These are phyloP conservation scores for Vicia sativa DNA, from an alignment of 306 rosid species.

Conservation along the genomic window DNA sequence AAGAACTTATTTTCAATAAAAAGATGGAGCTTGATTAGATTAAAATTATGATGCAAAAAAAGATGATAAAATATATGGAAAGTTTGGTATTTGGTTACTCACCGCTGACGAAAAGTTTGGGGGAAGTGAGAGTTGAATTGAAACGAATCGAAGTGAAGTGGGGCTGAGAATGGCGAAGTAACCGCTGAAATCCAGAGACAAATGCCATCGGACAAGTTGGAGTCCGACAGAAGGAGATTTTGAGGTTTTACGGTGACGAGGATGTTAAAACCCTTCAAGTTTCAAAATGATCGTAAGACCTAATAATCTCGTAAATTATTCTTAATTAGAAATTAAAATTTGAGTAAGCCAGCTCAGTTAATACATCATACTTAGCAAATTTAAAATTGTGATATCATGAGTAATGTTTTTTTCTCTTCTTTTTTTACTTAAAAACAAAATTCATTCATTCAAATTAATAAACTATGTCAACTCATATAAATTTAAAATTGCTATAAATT, in stretches of 20 bases:
- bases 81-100: not conserved
- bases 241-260: not conserved
- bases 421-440: too few species aligned
- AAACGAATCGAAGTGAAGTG: constrained; percentile 52
- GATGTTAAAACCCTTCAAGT: not conserved
- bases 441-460: too few species aligned
- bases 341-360: too few species aligned
- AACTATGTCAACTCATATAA: too few species aligned
- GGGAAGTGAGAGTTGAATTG: constrained; percentile 76
- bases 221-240: not conserved
- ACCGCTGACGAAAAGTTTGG: constrained; percentile 84
- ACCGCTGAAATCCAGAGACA: constrained; percentile 48
- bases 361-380: too few species aligned
- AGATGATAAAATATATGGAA: not conserved
- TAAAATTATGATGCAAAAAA: not conserved
- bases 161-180: constrained; percentile 46
- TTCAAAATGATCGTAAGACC: not conserved
- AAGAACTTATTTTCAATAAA: not conserved
- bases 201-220: constrained; percentile 55
- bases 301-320: too few species aligned
- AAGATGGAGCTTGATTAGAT: not conserved
- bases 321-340: too few species aligned
- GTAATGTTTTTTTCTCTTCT: too few species aligned
- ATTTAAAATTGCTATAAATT: too few species aligned
- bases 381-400: too few species aligned